Evolutionary conservation across 2,329 filamentous ascomycete genomes (phyloP), one percentile per base, ranked within the genome.

Genomic region (Hirsutella rhossiliensis): DNA sequence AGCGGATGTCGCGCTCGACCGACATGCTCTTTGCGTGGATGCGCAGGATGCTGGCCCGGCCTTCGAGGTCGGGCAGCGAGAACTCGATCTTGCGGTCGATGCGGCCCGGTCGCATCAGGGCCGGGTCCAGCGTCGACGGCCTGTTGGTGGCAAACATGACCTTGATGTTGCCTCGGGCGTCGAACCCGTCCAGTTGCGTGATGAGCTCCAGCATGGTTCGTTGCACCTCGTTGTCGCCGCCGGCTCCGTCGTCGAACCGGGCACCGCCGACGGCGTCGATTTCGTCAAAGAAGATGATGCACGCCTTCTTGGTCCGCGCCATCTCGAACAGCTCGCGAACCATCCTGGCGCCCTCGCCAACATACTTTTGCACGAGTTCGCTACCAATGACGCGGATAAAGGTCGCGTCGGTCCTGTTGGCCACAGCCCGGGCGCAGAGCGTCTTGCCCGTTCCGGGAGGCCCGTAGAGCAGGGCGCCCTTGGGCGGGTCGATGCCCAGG

Each of bases 11-110:
- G 43, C 92, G 81, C 76, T 98, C 92, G 32, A 98, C 92, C 17
- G 88, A 96, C 92, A 98, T 98, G 62, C 87, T 94, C 83, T 97
- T 98, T 57, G 92, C 92, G 71, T 97, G 92, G 57, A 98, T 98
- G 42, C 92, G 85, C 38, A 98, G 78, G 59, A 98, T 97, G 68
- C 96, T 97, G 59, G 92, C 92, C 53, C 92, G 84, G 42, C 92
- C 92, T 65, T 98, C 92, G 55, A 97, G 87, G 63, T 98, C 92
- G 20, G 92, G 92, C 20, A 98, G 76, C 1, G 88, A 90, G 72
- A 98, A 98, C 67, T 98, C 92, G 56, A 98, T 98, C 76, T 98
- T 98, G 58, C 92, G 80, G 65, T 97, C 90, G 58, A 97, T 97
- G 76, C 90, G 89, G 29, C 90, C 90, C 11, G 90, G 90, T 69